phyloP scores from a whole-genome alignment of 2,329 filamentous ascomycete species.

The Myriangium duriaei region DNA sequence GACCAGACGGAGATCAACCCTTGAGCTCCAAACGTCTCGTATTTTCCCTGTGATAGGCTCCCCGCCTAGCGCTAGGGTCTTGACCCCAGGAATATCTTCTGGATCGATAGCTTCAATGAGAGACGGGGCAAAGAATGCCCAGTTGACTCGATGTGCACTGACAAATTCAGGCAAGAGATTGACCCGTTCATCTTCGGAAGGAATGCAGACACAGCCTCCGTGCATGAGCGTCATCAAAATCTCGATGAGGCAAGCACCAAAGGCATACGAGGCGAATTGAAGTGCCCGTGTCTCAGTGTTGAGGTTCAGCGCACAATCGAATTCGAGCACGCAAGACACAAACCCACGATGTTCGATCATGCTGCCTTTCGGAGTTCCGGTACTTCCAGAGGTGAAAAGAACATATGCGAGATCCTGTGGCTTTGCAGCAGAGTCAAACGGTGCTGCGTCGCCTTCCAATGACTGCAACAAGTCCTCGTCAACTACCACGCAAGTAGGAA shows the following conservation, averaged over 20 bases:
- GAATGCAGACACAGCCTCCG: constrained; percentile 22
- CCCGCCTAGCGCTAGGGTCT: constrained; percentile 32
- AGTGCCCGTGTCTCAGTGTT: constrained; percentile 8
- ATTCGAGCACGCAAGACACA: constrained; percentile 38
- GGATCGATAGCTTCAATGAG: constrained; percentile 30
- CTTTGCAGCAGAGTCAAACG: too few relatives aligned
- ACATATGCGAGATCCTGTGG: constrained; percentile 14
- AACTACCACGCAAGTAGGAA: too few relatives aligned
- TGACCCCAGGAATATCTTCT: constrained; percentile 27
- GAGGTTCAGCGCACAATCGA: constrained; percentile 12
- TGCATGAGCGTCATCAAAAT: constrained; percentile 11
- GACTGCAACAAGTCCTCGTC: too few relatives aligned
- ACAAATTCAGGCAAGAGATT: constrained; percentile 35
- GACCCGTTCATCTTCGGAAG: constrained; percentile 33
- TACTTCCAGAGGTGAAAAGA: constrained; percentile 20
- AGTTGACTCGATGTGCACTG: constrained; percentile 27
- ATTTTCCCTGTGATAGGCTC: constrained; percentile 18
- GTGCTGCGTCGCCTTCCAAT: too few relatives aligned
- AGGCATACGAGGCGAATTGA: constrained; percentile 12
- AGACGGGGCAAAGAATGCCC: constrained; percentile 34
- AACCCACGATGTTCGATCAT: constrained; percentile 36
- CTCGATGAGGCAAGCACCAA: constrained; percentile 11
- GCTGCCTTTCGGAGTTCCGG: constrained; percentile 18
- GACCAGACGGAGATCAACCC: constrained; percentile 1
- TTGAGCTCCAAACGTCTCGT: not conserved